Evolutionary conservation across 78 protist species (phyloP).

Genomic region (Dictyostelium capitatum): DNA sequence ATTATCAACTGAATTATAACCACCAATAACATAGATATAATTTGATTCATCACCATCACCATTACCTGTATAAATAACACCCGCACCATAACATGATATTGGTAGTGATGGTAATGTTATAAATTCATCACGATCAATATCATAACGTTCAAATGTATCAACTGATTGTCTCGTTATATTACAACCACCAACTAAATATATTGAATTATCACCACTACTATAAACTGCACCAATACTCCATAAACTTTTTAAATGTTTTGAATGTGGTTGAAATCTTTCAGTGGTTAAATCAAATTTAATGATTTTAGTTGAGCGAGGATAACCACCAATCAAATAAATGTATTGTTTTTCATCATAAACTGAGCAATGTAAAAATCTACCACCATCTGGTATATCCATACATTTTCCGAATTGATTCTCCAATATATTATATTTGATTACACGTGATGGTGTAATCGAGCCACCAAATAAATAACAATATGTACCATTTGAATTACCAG

Average conservation of each 20-base stretch:
- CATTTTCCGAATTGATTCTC: constrained; percentile 59
- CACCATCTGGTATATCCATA: constrained; percentile 59
- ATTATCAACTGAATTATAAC: constrained; percentile 36
- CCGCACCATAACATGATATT: constrained; percentile 1
- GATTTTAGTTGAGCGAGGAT: constrained; percentile 24
- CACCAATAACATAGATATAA: constrained; percentile 60
- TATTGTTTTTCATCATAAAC: constrained; percentile 55
- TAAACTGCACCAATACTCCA: constrained; percentile 16
- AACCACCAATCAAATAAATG: constrained; percentile 66
- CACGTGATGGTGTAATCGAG: constrained; percentile 40
- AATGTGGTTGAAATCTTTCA: constrained; percentile 2
- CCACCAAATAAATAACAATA: constrained; percentile 63
- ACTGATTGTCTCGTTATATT: constrained; percentile 44
- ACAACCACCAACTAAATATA: constrained; percentile 69
- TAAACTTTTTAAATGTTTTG: not conserved
- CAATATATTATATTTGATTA: not conserved
- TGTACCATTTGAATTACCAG: constrained; percentile 39
- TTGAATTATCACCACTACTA: not conserved
- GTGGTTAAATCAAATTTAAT: constrained; percentile 44
- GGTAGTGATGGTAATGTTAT: constrained; percentile 3
- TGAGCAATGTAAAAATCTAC: constrained; percentile 53
- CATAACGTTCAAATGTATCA: constrained; percentile 48
- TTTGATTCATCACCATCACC: constrained; percentile 28
- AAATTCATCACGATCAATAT: constrained; percentile 46
- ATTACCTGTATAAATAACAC: not conserved